phyloP scores from a whole-genome alignment of 1,139 yeast species.

The Yarrowia galli region DNA sequence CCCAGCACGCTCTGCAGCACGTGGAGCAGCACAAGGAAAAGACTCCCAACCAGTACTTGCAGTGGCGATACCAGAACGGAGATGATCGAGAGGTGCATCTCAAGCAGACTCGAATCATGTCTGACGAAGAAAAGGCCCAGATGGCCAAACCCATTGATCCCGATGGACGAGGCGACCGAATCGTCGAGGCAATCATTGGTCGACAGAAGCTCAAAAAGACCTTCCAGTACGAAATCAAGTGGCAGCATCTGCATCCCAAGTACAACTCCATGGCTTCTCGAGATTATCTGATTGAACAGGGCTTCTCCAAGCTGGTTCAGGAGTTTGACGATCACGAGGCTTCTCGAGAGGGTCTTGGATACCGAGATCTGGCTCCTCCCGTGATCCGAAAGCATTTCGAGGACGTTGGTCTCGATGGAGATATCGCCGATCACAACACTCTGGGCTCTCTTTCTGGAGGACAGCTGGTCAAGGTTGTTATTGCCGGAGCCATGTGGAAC shows the following conservation, averaged over 20 bases:
- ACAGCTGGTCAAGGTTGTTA: constrained; percentile 95
- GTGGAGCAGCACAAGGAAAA: constrained; percentile 97
- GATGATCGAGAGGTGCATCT: constrained; percentile 96
- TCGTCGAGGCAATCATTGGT: constrained; percentile 92
- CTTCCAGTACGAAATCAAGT: constrained; percentile 95
- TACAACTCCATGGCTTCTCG: constrained; percentile 93
- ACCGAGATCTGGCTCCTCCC: constrained; percentile 88
- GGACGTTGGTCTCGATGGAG: constrained; percentile 96
- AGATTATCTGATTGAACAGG: constrained; percentile 78
- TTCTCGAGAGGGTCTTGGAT: constrained; percentile 97
- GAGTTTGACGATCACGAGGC: constrained; percentile 98
- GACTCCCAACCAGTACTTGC: constrained; percentile 96
- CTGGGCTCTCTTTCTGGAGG: constrained; percentile 98
- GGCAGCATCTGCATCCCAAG: constrained; percentile 93
- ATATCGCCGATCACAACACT: constrained; percentile 97
- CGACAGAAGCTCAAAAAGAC: constrained; percentile 95
- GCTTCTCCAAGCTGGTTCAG: constrained; percentile 87
- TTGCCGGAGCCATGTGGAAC: constrained; percentile 99
- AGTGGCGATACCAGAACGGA: constrained; percentile 98
- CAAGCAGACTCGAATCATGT: constrained; percentile 89
- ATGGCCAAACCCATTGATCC: constrained; percentile 81
- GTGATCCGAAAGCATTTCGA: constrained; percentile 96
- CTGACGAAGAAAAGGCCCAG: constrained; percentile 80
- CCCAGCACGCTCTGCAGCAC: constrained; percentile 97
- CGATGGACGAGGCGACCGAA: constrained; percentile 90